Percentiles rank a stretch among this genome's conserved stretches.
Evolutionary conservation across 768 basidiomycete genomes (phyloP).

Genomic region (Favolaschia claudopus): DNA sequence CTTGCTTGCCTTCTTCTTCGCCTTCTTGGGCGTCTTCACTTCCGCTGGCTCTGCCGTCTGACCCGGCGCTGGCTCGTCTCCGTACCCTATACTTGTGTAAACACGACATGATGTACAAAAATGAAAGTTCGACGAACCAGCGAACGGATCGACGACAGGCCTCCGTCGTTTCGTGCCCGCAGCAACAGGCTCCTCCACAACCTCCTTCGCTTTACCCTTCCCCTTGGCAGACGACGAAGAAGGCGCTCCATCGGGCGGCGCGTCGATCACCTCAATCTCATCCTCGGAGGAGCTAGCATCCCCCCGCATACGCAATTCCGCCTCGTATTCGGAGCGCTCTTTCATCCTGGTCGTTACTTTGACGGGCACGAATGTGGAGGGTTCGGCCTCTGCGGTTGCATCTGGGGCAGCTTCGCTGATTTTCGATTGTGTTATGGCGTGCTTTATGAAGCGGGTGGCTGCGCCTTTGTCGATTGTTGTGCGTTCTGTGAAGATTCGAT

Average conservation of each 20-base stretch:
- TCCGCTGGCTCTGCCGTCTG: slow-evolving; percentile 20
- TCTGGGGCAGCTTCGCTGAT: slow-evolving; percentile 44
- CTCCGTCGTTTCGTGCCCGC: slow-evolving; percentile 54
- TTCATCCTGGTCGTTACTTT: slow-evolving; percentile 78
- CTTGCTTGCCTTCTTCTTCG: slow-evolving; percentile 40
- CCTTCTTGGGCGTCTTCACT: slow-evolving; percentile 41
- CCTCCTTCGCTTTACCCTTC: slow-evolving; percentile 45
- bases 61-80: slow-evolving; percentile 30
- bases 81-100: slow-evolving; percentile 39
- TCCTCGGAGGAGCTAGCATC: slow-evolving; percentile 53
- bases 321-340: slow-evolving; percentile 71
- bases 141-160: slow-evolving; percentile 68
- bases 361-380: slow-evolving; percentile 48
- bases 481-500: slow-evolving; percentile 38
- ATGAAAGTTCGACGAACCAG: slow-evolving; percentile 48
- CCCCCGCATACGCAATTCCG: slow-evolving; percentile 55
- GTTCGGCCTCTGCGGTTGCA: slow-evolving; percentile 29
- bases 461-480: slow-evolving; percentile 78
- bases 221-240: slow-evolving; percentile 35
- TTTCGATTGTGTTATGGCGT: slow-evolving; percentile 75
- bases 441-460: slow-evolving; percentile 83
- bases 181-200: slow-evolving; percentile 14
- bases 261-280: slow-evolving; percentile 50
- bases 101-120: neutral
- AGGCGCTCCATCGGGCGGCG: slow-evolving; percentile 30